phyloP scores from a whole-genome alignment of 495 filamentous ascomycete genomes.

The Mycothermus thermophilus region DNA sequence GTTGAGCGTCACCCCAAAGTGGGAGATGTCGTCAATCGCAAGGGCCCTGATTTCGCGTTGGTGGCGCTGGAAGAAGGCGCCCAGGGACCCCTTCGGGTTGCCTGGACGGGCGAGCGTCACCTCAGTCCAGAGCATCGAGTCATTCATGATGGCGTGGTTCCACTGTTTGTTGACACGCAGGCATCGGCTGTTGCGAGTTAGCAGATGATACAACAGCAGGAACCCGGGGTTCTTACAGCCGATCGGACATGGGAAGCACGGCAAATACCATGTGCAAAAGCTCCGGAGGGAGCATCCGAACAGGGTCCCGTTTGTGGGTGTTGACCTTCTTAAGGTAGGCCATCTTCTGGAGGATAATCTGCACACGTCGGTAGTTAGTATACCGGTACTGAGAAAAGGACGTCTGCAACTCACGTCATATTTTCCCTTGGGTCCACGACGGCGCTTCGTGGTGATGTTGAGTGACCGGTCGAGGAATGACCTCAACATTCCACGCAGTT shows the following conservation, averaged over 20 bases:
- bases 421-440: slow-evolving; percentile 2
- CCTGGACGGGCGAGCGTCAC: slow-evolving; percentile 6
- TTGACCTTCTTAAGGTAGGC: slow-evolving; percentile 7
- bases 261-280: slow-evolving; percentile 12
- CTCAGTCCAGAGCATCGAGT: slow-evolving; percentile 11
- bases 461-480: no score
- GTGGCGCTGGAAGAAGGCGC: slow-evolving; percentile 9
- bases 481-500: no score
- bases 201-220: no score
- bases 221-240: slow-evolving; percentile 7
- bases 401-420: slow-evolving; percentile 7
- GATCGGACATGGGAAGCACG: slow-evolving; percentile 4
- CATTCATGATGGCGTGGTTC: slow-evolving; percentile 3
- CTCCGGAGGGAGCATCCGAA: slow-evolving; percentile 13
- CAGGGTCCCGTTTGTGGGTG: slow-evolving; percentile 10
- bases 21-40: slow-evolving; percentile 4
- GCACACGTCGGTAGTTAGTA: background rate
- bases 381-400: background rate
- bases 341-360: slow-evolving; percentile 14
- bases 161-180: slow-evolving; percentile 14
- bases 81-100: slow-evolving; percentile 6
- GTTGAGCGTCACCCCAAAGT: slow-evolving; percentile 3
- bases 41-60: slow-evolving; percentile 6
- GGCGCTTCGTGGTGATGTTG: no score
- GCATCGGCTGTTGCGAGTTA: slow-evolving; percentile 9